Conservation (phyloP, 331 rosid species). For the Cydonia oblonga region DNA sequence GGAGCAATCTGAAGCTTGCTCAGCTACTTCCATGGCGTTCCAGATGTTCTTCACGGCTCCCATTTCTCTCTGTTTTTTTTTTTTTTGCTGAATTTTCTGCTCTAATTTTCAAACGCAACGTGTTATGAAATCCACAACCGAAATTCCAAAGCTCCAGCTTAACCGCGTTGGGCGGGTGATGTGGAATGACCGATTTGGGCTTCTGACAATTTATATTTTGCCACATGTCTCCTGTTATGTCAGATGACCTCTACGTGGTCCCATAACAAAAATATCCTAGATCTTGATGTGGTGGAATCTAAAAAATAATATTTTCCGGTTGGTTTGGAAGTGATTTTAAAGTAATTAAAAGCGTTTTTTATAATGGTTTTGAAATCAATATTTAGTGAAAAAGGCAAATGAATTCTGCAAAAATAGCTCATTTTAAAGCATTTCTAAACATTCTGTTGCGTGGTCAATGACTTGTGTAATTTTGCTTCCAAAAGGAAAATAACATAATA, state of each 20-base stretch:
- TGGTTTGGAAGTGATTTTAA: no score
- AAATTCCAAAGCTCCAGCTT: background rate
- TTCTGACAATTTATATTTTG: background rate
- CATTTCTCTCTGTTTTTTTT: constrained; percentile 8
- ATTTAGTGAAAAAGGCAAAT: no score
- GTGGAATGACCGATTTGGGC: background rate
- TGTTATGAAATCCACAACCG: background rate
- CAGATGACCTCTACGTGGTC: background rate
- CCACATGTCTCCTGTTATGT: background rate
- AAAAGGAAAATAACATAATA: no score
- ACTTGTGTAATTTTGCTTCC: background rate
- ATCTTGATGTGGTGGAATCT: background rate
- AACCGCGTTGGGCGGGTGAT: background rate
- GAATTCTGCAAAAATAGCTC: no score
- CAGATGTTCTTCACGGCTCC: constrained; percentile 46
- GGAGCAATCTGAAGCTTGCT: constrained; percentile 26
- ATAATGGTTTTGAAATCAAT: no score
- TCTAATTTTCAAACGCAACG: background rate
- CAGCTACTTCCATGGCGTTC: constrained; percentile 47
- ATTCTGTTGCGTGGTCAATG: background rate
- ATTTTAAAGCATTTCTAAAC: no score
- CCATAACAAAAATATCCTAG: no score
- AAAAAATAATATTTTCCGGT: no score
- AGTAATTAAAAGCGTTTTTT: no score
- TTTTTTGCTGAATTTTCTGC: no score